Percentiles rank a stretch among this genome's conserved stretches.
These are phyloP conservation scores for Grammothele lineata DNA, from an alignment of 768 basidiomycete genomes.

Conservation along the genomic window DNA sequence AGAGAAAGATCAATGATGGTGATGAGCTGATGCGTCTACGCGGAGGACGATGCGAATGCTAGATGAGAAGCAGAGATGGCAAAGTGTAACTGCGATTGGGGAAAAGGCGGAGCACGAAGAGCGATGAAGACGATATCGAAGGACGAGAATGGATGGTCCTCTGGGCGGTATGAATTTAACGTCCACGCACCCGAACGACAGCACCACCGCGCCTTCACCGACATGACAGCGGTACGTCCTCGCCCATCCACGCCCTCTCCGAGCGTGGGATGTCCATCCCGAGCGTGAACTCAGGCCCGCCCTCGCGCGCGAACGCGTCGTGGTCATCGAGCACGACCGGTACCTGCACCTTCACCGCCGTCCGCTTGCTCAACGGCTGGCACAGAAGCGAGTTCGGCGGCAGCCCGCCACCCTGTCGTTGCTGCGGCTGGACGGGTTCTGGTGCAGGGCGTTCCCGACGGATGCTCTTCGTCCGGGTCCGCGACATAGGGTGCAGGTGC, in stretches of 20 bases:
- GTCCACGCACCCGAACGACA: neutral
- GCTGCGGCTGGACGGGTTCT: slow-evolving; percentile 2
- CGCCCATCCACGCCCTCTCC: slow-evolving; percentile 7
- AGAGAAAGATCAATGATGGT: neutral
- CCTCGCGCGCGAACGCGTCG: neutral
- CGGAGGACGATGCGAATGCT: neutral
- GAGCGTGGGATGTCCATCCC: slow-evolving; percentile 20
- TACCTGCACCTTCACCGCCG: slow-evolving; percentile 12
- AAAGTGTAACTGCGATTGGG: neutral
- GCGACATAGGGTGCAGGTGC: slow-evolving; percentile 14
- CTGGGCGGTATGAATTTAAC: neutral
- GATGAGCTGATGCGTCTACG: neutral
- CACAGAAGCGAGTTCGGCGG: slow-evolving; percentile 9
- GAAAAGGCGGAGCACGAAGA: neutral
- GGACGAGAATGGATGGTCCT: neutral
- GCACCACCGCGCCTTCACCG: neutral
- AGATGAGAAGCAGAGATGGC: neutral
- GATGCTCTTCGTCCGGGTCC: slow-evolving; percentile 24
- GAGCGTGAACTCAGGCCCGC: slow-evolving; percentile 20
- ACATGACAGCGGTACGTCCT: neutral
- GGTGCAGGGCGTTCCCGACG: slow-evolving; percentile 10
- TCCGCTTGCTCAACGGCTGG: slow-evolving; percentile 10
- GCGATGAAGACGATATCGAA: neutral
- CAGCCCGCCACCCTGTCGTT: slow-evolving; percentile 6
- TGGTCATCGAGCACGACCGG: slow-evolving; percentile 13